Conservation (phyloP, 169 alveolate genomes). For the Amoebophrya sp. region DNA sequence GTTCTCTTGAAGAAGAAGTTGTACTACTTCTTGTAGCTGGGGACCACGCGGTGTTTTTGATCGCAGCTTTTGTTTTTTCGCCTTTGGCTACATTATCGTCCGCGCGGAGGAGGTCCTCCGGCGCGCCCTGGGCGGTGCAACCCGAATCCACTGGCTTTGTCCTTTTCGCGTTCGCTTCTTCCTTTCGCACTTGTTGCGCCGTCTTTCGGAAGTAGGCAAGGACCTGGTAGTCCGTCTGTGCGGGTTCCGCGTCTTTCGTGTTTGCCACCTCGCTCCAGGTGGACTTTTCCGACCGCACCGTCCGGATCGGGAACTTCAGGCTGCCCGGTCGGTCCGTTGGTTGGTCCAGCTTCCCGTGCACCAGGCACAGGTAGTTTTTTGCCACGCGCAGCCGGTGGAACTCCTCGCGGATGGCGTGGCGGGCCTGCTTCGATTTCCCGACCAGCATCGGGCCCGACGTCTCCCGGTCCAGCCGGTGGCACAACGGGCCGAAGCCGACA, state of each 20-base stretch:
- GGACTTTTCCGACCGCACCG: slow-evolving; percentile 30
- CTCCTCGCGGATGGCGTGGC: slow-evolving; percentile 34
- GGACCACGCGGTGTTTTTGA: too few species aligned
- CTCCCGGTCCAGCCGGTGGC: slow-evolving; percentile 15
- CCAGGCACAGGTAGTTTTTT: slow-evolving; percentile 32
- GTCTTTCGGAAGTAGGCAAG: too few species aligned
- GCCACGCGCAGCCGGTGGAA: slow-evolving; percentile 34
- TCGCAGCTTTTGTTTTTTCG: too few species aligned
- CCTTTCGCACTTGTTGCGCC: too few species aligned
- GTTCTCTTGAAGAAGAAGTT: too few species aligned
- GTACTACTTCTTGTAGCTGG: too few species aligned
- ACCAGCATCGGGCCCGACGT: slow-evolving; percentile 34
- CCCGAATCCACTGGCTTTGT: too few species aligned
- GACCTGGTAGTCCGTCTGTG: not conserved
- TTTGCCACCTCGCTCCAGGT: slow-evolving; percentile 23
- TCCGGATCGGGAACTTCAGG: slow-evolving; percentile 34
- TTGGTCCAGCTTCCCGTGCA: slow-evolving; percentile 38
- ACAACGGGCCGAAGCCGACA: slow-evolving; percentile 12
- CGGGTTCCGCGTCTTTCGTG: slow-evolving; percentile 16
- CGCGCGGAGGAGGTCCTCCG: too few species aligned
- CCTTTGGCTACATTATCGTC: too few species aligned
- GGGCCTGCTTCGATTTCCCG: slow-evolving; percentile 31
- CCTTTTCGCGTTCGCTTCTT: too few species aligned
- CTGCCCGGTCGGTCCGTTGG: slow-evolving; percentile 27
- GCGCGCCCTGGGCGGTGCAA: too few species aligned